phyloP scores from a whole-genome alignment of 345 rosid species.

The Crucihimalaya himalaica region DNA sequence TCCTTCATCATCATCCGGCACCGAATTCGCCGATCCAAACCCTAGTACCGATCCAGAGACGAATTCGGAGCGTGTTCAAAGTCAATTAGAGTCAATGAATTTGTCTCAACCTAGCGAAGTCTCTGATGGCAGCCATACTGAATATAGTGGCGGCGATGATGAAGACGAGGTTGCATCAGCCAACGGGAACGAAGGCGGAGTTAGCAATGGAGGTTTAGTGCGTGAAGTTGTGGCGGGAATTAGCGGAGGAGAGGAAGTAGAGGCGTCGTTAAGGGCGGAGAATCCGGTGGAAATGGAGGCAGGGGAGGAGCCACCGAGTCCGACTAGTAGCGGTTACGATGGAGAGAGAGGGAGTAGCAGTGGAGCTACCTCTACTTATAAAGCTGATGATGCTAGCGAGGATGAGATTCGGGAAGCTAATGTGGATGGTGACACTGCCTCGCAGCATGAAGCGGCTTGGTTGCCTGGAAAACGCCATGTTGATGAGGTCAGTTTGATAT shows the following conservation, averaged over 20 bases:
- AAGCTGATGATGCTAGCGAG: conserved; percentile 48
- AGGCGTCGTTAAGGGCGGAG: conserved; percentile 45
- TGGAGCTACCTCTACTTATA: conserved; percentile 50
- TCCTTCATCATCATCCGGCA: conserved; percentile 32
- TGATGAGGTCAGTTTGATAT: conserved; percentile 59
- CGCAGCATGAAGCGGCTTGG: conserved; percentile 57
- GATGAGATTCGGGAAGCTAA: conserved; percentile 64
- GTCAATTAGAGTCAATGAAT: conserved; percentile 41
- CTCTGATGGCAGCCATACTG: conserved; percentile 31
- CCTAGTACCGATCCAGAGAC: conserved; percentile 40
- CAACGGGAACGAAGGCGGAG: conserved; percentile 33
- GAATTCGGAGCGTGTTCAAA: conserved; percentile 38
- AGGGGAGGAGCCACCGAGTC: conserved; percentile 59
- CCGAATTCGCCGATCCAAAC: conserved; percentile 42
- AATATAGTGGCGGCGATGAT: conserved; percentile 8
- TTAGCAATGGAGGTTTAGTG: conserved; percentile 22
- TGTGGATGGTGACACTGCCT: conserved; percentile 45
- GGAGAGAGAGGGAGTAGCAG: conserved; percentile 94
- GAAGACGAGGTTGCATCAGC: conserved; percentile 33
- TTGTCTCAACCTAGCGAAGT: conserved; percentile 35
- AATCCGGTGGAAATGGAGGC: conserved; percentile 65
- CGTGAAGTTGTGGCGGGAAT: conserved; percentile 18
- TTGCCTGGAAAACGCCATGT: conserved; percentile 83
- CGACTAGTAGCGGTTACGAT: conserved; percentile 92
- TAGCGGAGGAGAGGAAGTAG: conserved; percentile 39